These are phyloP conservation scores for Penicillium ochrochloron DNA, from an alignment of 495 filamentous ascomycete species.

Conservation along the genomic window DNA sequence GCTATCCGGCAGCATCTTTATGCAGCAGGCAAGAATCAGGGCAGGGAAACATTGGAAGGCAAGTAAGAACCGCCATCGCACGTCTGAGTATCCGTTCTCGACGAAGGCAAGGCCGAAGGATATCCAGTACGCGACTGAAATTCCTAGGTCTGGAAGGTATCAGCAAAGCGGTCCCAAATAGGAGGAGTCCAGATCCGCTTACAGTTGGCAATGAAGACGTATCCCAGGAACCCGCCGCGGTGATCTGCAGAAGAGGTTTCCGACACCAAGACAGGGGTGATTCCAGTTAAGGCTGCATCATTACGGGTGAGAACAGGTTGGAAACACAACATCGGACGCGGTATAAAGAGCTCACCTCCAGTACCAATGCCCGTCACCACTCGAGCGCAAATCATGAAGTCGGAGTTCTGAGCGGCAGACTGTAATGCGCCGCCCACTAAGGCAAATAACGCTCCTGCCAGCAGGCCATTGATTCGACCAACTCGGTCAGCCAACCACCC, in stretches of 20 bases:
- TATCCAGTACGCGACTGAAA: slow-evolving; percentile 66
- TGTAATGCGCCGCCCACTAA: slow-evolving; percentile 59
- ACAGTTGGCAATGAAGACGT: slow-evolving; percentile 60
- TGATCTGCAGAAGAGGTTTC: slow-evolving; percentile 55
- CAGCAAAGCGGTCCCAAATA: no score
- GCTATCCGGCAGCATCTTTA: slow-evolving; percentile 55
- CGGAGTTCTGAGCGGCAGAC: slow-evolving; percentile 52
- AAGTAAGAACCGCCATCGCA: slow-evolving; percentile 60
- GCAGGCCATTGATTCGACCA: slow-evolving; percentile 60
- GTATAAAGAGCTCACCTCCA: slow-evolving; percentile 34
- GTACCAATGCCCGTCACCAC: slow-evolving; percentile 63
- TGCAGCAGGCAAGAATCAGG: slow-evolving; percentile 48
- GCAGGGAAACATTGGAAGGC: slow-evolving; percentile 61
- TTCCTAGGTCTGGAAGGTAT: slow-evolving; percentile 52
- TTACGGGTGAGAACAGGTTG: background rate
- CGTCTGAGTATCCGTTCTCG: slow-evolving; percentile 51
- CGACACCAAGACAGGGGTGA: slow-evolving; percentile 55
- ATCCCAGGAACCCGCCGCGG: slow-evolving; percentile 52
- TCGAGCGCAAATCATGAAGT: slow-evolving; percentile 59
- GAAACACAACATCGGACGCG: no score
- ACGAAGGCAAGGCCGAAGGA: slow-evolving; percentile 61
- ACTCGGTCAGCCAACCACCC: slow-evolving; percentile 57
- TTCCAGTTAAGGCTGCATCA: slow-evolving; percentile 49
- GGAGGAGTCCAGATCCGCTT: slow-evolving; percentile 9
- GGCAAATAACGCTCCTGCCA: slow-evolving; percentile 56